Evolutionary conservation across 805 yeast species (phyloP).

Genomic region (Kazachstania viticola): DNA sequence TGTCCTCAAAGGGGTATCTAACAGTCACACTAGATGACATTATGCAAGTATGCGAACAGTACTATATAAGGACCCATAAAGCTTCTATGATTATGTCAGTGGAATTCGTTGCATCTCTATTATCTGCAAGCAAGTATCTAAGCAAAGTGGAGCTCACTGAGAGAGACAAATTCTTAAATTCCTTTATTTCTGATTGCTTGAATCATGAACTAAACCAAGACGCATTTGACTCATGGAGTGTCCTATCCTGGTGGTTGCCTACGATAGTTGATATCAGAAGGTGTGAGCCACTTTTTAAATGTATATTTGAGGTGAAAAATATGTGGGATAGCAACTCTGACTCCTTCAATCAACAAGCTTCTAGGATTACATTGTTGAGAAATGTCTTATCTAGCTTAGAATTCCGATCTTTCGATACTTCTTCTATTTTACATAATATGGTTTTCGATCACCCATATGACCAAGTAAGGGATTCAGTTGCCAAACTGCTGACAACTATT

Average conservation of each 20-base stretch:
- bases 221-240: slow-evolving; percentile 59
- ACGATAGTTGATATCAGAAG: slow-evolving; percentile 58
- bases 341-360: slow-evolving; percentile 53
- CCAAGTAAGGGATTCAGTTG: slow-evolving; percentile 58
- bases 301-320: slow-evolving; percentile 34
- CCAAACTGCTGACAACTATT: slow-evolving; percentile 36
- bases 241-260: slow-evolving; percentile 66
- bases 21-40: slow-evolving; percentile 40
- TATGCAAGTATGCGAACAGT: slow-evolving; percentile 35
- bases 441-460: slow-evolving; percentile 54
- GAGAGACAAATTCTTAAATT: slow-evolving; percentile 37
- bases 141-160: slow-evolving; percentile 21
- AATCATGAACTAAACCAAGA: slow-evolving; percentile 61
- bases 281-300: slow-evolving; percentile 38
- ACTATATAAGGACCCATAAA: slow-evolving; percentile 57
- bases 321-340: slow-evolving; percentile 38
- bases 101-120: slow-evolving; percentile 57
- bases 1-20: slow-evolving; percentile 34
- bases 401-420: slow-evolving; percentile 45
- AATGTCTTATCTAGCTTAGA: slow-evolving; percentile 38
- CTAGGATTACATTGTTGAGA: slow-evolving; percentile 42
- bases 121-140: slow-evolving; percentile 38
- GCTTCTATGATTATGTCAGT: slow-evolving; percentile 64
- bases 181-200: slow-evolving; percentile 36
- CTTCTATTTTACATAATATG: slow-evolving; percentile 31